Percentiles rank a stretch among this genome's conserved stretches.
These are phyloP conservation scores for Suillus americanus DNA, from an alignment of 768 basidiomycete species.

Conservation along the genomic window DNA sequence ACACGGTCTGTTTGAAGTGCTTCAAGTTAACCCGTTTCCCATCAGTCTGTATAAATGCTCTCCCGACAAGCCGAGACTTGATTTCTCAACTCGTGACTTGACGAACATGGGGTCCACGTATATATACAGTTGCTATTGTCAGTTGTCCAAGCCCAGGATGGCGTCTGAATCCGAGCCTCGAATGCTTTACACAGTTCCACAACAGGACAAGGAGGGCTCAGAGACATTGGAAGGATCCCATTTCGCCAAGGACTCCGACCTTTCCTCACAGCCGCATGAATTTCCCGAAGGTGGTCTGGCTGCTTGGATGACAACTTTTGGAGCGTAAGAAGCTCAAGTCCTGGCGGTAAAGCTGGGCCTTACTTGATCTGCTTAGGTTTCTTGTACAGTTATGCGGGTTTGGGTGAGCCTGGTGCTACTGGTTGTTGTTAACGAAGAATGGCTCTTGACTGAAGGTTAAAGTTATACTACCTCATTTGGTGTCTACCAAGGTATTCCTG, in stretches of 20 bases:
- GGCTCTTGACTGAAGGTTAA: not conserved
- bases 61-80: not conserved
- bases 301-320: slow-evolving; percentile 30
- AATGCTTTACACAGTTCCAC: not conserved
- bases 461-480: slow-evolving; percentile 41
- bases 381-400: slow-evolving; percentile 38
- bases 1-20: not conserved
- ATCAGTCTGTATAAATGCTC: not conserved
- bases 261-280: slow-evolving; percentile 1
- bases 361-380: slow-evolving; percentile 24
- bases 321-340: slow-evolving; percentile 22
- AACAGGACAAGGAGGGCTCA: not conserved
- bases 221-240: not conserved
- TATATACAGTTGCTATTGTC: not conserved
- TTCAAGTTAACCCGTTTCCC: not conserved
- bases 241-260: not conserved
- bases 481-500: slow-evolving; percentile 40
- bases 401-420: slow-evolving; percentile 21
- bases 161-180: not conserved
- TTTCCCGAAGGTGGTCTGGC: slow-evolving; percentile 31
- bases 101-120: not conserved
- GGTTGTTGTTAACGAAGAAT: not conserved
- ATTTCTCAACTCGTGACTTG: not conserved
- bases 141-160: not conserved
- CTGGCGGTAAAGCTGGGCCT: not conserved